Percentiles rank a stretch among this genome's conserved stretches.
These are phyloP conservation scores for Rubus parviflorus DNA, from an alignment of 306 rosid species.

Conservation along the genomic window DNA sequence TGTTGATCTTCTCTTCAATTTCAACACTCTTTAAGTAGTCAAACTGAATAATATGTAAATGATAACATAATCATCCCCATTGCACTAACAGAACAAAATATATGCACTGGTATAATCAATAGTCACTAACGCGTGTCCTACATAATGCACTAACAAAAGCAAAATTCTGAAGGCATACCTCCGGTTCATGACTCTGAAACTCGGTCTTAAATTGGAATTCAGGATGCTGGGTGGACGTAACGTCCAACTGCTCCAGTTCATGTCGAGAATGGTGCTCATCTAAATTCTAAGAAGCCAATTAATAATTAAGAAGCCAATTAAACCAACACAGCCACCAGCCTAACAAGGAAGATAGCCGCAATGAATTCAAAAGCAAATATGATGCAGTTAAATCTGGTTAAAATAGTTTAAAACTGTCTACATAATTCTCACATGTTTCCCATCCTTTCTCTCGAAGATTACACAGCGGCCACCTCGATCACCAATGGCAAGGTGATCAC, in stretches of 20 bases:
- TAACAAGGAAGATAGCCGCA: slow-evolving; percentile 25
- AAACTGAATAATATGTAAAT: slow-evolving; percentile 34
- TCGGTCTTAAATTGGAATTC: slow-evolving; percentile 53
- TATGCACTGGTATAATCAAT: neutral
- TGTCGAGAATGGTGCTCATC: slow-evolving; percentile 29
- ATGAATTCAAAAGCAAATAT: slow-evolving; percentile 18
- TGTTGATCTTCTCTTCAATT: slow-evolving; percentile 63
- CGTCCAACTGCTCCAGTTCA: slow-evolving; percentile 57
- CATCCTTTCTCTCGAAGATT: slow-evolving; percentile 51
- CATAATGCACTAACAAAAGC: neutral
- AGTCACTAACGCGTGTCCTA: neutral
- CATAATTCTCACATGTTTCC: slow-evolving; percentile 46
- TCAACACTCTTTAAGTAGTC: slow-evolving; percentile 62
- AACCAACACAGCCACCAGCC: slow-evolving; percentile 36
- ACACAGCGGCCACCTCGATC: slow-evolving; percentile 77
- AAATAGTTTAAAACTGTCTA: neutral
- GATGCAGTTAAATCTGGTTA: neutral
- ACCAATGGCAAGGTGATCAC: slow-evolving; percentile 70
- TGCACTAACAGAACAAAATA: slow-evolving; percentile 7
- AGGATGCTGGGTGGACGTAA: slow-evolving; percentile 34
- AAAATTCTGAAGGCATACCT: slow-evolving; percentile 34
- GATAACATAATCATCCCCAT: slow-evolving; percentile 4
- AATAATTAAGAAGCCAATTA: slow-evolving; percentile 24
- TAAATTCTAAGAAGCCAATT: slow-evolving; percentile 42
- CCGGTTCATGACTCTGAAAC: slow-evolving; percentile 73